phyloP scores from a whole-genome alignment of 495 filamentous ascomycete genomes.

The Xylaria venustula region DNA sequence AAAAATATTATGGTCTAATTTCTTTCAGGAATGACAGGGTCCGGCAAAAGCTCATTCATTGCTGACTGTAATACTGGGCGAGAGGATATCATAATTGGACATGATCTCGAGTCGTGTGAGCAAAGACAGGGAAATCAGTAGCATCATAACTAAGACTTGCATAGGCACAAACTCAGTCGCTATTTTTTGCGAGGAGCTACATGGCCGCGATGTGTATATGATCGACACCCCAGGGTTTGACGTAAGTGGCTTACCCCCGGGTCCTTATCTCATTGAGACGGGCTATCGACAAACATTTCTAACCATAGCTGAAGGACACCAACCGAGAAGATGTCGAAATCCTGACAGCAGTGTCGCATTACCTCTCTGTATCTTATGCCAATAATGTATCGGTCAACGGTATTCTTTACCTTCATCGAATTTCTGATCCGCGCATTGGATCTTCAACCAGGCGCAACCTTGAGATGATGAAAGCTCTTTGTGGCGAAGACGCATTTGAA shows the following conservation, averaged over 20 bases:
- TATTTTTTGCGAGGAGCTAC: not conserved
- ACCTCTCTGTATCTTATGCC: conserved; percentile 1
- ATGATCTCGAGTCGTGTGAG: conserved; percentile 29
- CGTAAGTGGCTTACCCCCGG: too few species aligned
- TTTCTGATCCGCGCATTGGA: conserved; percentile 38
- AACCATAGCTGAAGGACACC: not conserved
- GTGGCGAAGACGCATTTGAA: conserved; percentile 33
- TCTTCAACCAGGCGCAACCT: not conserved
- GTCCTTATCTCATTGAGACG: not conserved
- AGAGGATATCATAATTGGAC: conserved; percentile 20
- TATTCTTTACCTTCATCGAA: conserved; percentile 19
- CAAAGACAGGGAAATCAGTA: not conserved
- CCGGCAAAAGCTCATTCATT: conserved; percentile 42
- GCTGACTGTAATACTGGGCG: conserved; percentile 24
- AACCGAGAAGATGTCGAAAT: not conserved
- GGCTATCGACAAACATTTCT: too few species aligned
- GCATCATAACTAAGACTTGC: not conserved
- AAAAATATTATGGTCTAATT: not conserved
- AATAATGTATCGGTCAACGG: conserved; percentile 12
- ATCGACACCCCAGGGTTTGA: conserved; percentile 5
- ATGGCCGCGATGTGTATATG: not conserved
- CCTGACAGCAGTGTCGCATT: not conserved
- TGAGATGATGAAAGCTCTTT: conserved; percentile 21
- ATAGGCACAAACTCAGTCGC: not conserved
- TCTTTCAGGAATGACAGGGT: conserved; percentile 42